Evolutionary conservation across 2,329 filamentous ascomycete genomes (phyloP).

Genomic region (Lomentospora prolificans): DNA sequence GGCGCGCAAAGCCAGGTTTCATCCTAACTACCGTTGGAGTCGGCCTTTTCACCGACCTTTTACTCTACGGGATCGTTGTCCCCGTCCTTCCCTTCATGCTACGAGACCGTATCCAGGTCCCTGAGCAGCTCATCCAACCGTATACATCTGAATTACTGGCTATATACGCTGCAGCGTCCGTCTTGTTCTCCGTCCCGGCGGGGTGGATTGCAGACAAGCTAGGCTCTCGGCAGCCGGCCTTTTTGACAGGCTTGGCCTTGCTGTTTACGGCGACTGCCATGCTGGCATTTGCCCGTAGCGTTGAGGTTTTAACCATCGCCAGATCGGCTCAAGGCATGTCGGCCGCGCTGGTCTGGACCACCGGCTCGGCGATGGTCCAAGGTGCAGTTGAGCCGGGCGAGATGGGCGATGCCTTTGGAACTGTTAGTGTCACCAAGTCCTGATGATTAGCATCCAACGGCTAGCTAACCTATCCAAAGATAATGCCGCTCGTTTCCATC

Average conservation of each 20-base stretch:
- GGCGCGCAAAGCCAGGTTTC: background rate
- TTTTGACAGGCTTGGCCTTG: background rate
- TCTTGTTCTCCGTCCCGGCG: background rate
- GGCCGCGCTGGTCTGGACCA: background rate
- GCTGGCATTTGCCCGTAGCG: background rate
- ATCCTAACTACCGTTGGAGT: background rate
- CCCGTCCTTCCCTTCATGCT: background rate
- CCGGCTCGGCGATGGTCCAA: background rate
- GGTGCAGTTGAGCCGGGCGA: background rate
- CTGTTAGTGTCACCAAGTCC: background rate
- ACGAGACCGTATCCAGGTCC: background rate
- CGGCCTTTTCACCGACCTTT: background rate
- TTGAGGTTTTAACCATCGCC: background rate
- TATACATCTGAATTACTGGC: background rate
- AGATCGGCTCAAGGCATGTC: background rate
- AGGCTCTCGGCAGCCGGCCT: background rate
- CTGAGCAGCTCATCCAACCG: background rate
- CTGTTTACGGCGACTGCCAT: background rate
- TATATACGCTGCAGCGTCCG: background rate
- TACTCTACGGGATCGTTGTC: background rate
- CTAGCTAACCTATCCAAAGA: background rate
- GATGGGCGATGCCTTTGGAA: background rate
- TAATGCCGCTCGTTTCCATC: background rate
- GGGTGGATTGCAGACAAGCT: background rate
- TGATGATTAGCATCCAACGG: background rate